Evolutionary conservation across 306 rosid species (phyloP).

Genomic region (Inga oerstediana): DNA sequence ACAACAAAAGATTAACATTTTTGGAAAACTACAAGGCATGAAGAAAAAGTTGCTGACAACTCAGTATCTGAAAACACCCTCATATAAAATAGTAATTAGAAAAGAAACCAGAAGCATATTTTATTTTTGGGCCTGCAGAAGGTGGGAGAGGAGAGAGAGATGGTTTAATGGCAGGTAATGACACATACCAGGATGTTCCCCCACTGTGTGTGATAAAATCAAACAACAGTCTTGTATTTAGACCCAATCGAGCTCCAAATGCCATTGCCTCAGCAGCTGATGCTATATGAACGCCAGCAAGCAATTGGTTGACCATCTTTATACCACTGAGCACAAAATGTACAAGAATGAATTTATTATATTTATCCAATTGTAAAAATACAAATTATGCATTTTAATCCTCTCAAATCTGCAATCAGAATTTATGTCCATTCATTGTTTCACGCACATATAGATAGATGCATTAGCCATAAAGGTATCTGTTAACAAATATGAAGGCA

Average conservation of each 20-base stretch:
- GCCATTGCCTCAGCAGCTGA: constrained; percentile 98
- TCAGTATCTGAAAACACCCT: background rate
- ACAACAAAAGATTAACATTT: background rate
- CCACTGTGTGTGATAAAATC: constrained; percentile 69
- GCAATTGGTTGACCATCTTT: constrained; percentile 97
- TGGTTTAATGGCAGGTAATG: constrained; percentile 16
- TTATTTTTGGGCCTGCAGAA: constrained; percentile 10
- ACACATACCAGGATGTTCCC: constrained; percentile 91
- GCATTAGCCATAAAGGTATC: constrained; percentile 14
- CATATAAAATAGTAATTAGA: constrained; percentile 9
- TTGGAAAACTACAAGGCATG: background rate
- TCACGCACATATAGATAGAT: constrained; percentile 31
- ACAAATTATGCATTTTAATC: constrained; percentile 21
- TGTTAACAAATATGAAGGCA: background rate
- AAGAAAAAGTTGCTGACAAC: background rate
- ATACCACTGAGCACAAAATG: constrained; percentile 63
- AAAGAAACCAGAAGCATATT: constrained; percentile 17
- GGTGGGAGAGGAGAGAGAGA: constrained; percentile 21
- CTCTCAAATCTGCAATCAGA: constrained; percentile 26
- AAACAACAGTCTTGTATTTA: constrained; percentile 73
- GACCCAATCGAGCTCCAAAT: constrained; percentile 88
- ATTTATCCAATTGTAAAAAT: constrained; percentile 4
- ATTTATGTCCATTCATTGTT: constrained; percentile 28
- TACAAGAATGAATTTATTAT: constrained; percentile 18
- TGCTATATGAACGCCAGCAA: constrained; percentile 98